phyloP scores from a whole-genome alignment of 306 rosid genomes.

The Sicyos edulis region DNA sequence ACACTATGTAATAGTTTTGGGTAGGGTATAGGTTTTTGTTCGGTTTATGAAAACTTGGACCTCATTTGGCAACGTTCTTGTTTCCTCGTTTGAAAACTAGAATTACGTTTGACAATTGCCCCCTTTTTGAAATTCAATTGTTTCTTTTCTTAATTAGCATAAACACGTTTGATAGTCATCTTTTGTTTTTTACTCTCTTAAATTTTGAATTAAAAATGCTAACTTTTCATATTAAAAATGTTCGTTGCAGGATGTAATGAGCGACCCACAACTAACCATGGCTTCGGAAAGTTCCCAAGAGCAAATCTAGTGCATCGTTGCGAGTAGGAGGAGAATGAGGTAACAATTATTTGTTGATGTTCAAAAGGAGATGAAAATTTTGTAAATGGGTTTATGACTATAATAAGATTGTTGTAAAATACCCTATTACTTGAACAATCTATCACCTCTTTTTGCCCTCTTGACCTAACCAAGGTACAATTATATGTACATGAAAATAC shows the following conservation, averaged over 20 bases:
- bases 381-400: not conserved
- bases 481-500: not conserved
- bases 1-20: not conserved
- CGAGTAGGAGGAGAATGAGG: constrained; percentile 28
- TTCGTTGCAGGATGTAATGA: constrained; percentile 47
- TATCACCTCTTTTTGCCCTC: constrained; percentile 4
- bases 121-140: not conserved
- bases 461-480: not conserved
- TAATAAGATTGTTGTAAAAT: not conserved
- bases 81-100: not conserved
- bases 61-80: not conserved
- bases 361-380: not conserved
- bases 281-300: constrained; percentile 35
- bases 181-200: not conserved
- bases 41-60: not conserved
- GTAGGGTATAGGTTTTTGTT: not conserved
- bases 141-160: not conserved
- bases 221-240: not conserved
- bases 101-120: not conserved
- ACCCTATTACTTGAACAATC: not conserved
- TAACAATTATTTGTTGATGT: constrained; percentile 6
- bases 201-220: not conserved
- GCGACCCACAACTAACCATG: constrained; percentile 30
- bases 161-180: not conserved
- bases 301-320: constrained; percentile 36